phyloP scores from a whole-genome alignment of 2,329 filamentous ascomycete species.

The Talaromyces amestolkiae region DNA sequence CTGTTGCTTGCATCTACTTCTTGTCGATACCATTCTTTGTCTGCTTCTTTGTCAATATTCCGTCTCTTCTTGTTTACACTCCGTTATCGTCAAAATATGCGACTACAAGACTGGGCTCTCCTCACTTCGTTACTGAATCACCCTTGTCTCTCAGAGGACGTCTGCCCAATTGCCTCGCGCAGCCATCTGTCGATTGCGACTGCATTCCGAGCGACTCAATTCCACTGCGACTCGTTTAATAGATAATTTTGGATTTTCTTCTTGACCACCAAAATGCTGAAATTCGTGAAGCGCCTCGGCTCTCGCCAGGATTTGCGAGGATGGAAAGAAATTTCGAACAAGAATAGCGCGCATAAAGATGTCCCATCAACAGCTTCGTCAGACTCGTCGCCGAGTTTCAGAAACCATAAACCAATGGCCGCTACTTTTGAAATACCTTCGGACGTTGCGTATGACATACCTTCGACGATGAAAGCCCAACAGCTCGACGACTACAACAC shows the following conservation, averaged over 20 bases:
- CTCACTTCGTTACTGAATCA: not conserved
- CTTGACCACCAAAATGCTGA: not conserved
- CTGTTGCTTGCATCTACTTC: not conserved
- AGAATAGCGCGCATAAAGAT: constrained; percentile 51
- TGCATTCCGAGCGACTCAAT: not conserved
- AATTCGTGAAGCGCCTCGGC: constrained; percentile 35
- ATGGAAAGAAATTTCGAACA: constrained; percentile 28
- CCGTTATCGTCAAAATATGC: constrained; percentile 6
- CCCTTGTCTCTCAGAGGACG: not conserved
- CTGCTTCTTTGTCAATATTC: not conserved
- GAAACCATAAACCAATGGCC: not conserved
- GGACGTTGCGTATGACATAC: constrained; percentile 12
- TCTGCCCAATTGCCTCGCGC: not conserved
- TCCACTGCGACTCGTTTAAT: not conserved
- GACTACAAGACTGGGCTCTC: constrained; percentile 7
- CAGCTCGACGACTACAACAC: constrained; percentile 26
- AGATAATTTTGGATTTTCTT: not conserved
- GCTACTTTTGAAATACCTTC: constrained; percentile 15
- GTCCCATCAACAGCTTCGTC: constrained; percentile 59
- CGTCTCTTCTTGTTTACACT: not conserved
- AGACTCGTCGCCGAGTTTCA: constrained; percentile 47
- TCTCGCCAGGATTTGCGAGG: constrained; percentile 14
- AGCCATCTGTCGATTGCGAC: not conserved
- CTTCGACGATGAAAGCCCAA: constrained; percentile 27
- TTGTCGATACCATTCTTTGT: not conserved